Percentiles rank a stretch among this genome's conserved stretches.
Conservation (phyloP, 129 eudicot species). For the Ambrosia artemisiifolia region DNA sequence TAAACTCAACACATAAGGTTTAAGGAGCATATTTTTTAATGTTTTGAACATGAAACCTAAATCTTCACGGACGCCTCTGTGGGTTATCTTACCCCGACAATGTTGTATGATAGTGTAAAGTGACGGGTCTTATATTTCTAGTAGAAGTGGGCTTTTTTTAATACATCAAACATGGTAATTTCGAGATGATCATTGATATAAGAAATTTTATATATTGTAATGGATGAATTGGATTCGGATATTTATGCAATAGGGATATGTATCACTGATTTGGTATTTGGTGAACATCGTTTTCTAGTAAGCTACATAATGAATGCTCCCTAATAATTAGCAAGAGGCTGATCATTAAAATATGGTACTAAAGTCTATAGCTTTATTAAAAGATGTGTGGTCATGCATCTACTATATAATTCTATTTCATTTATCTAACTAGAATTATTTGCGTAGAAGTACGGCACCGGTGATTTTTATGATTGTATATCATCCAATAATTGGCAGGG, state of each 20-base stretch:
- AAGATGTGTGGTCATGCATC: conserved; percentile 8
- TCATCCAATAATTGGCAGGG: not conserved
- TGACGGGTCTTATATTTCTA: no score
- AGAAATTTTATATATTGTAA: not conserved
- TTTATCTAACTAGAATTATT: conserved; percentile 1
- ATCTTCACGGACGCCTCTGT: no score
- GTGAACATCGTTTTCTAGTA: not conserved
- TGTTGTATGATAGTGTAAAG: no score
- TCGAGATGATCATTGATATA: no score
- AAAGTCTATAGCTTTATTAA: not conserved
- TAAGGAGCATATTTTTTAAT: no score
- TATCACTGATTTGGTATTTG: not conserved
- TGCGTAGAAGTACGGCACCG: not conserved
- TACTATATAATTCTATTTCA: not conserved
- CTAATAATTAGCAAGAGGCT: conserved; percentile 2
- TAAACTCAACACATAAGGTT: no score
- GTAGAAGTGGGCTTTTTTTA: no score
- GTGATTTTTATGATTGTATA: not conserved
- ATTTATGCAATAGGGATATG: not conserved
- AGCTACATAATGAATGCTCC: conserved; percentile 6
- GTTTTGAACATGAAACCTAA: no score
- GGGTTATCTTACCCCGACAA: no score
- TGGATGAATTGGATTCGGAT: not conserved
- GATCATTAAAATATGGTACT: not conserved
- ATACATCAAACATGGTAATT: no score